A percentile compares a stretch with the other conserved stretches of the same genome.
phyloP scores from a whole-genome alignment of 305 asterid genomes.

The Withania somnifera region DNA sequence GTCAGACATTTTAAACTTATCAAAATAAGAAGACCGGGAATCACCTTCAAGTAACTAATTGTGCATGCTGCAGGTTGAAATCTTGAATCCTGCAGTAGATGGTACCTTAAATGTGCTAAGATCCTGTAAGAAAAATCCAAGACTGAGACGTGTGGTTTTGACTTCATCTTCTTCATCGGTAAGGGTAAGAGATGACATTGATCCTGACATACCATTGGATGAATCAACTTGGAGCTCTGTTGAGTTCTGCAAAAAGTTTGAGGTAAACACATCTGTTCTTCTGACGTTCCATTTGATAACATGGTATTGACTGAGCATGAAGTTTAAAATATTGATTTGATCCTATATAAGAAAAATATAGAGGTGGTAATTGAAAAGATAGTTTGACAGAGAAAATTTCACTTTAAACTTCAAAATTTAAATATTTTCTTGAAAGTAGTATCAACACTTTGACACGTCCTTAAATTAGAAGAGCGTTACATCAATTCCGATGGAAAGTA shows the following conservation, averaged over 20 bases:
- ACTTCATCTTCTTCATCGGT: constrained; percentile 86
- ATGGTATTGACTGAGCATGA: neutral
- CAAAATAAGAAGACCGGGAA: neutral
- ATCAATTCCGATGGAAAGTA: neutral
- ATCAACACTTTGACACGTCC: neutral
- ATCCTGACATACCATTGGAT: constrained; percentile 40
- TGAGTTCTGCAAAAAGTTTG: constrained; percentile 48
- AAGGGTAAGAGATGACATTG: constrained; percentile 50
- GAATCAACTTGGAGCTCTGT: constrained; percentile 84
- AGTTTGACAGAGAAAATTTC: neutral
- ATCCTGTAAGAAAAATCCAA: constrained; percentile 65
- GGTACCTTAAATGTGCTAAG: constrained; percentile 82
- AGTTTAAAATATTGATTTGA: neutral
- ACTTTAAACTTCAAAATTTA: neutral
- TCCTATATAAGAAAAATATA: neutral
- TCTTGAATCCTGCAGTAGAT: constrained; percentile 75
- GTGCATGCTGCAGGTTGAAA: constrained; percentile 34
- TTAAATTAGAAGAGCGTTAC: neutral
- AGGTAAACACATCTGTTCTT: constrained; percentile 24
- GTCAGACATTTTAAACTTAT: neutral
- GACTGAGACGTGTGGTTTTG: constrained; percentile 62
- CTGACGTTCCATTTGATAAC: neutral
- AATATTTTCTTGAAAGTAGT: neutral
- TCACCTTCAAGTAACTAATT: neutral
- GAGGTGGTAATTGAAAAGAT: neutral